phyloP scores from a whole-genome alignment of 164 flowering plant species.

The Magnolia kwangsiensis region DNA sequence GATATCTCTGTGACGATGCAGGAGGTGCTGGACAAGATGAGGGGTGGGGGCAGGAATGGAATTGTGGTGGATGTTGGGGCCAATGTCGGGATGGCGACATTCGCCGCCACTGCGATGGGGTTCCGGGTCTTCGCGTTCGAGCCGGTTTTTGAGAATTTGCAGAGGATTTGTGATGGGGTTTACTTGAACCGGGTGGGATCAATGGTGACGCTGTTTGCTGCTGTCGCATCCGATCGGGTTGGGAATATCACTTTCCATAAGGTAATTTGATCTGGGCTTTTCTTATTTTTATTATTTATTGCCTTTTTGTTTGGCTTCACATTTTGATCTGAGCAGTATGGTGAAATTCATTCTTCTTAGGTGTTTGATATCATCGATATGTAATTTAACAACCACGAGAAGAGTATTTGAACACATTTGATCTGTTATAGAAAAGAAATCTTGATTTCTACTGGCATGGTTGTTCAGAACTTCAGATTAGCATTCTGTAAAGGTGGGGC shows the following conservation, averaged over 20 bases:
- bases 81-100: constrained; percentile 95
- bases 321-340: neutral
- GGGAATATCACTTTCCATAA: constrained; percentile 93
- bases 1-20: constrained; percentile 67
- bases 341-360: neutral
- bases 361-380: neutral
- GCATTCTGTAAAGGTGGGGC: no score
- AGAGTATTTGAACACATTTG: no score
- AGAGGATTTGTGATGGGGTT: constrained; percentile 94
- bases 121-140: constrained; percentile 84
- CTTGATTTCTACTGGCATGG: no score
- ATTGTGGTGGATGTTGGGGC: constrained; percentile 89
- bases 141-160: constrained; percentile 95
- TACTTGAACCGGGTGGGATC: constrained; percentile 71
- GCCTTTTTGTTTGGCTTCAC: neutral
- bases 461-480: no score
- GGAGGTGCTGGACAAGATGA: constrained; percentile 53
- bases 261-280: constrained; percentile 34
- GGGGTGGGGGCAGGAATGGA: constrained; percentile 35
- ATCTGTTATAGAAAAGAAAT: no score
- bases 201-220: constrained; percentile 73
- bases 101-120: constrained; percentile 97
- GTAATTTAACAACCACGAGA: neutral
- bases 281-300: neutral
- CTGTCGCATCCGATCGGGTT: constrained; percentile 76